Conservation (phyloP, 306 rosid genomes). For the Corylus americana region DNA sequence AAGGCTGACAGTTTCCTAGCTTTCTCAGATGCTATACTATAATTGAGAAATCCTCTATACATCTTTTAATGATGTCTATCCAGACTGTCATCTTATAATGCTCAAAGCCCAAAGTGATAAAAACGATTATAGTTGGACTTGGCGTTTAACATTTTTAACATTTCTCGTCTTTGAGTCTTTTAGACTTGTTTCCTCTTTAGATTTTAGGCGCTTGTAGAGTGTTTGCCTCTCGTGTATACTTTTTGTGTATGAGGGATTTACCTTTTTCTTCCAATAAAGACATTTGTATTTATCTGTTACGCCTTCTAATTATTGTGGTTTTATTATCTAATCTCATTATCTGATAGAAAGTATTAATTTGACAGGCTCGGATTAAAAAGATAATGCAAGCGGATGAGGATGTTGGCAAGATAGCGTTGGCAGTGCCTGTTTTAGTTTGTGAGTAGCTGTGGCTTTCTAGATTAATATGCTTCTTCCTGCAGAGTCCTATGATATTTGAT, state of each 20-base stretch:
- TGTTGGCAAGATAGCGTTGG: constrained; percentile 91
- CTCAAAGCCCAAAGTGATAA: constrained; percentile 8
- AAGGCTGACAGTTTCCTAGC: not conserved
- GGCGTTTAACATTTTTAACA: not conserved
- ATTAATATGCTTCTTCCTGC: constrained; percentile 1
- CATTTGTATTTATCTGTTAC: not conserved
- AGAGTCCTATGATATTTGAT: constrained; percentile 1
- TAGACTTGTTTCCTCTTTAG: no score
- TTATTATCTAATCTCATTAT: constrained; percentile 14
- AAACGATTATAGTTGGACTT: constrained; percentile 1
- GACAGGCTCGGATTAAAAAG: constrained; percentile 90
- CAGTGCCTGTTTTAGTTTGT: constrained; percentile 99
- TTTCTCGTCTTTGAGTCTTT: no score
- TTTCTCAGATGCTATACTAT: not conserved
- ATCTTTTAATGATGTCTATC: not conserved
- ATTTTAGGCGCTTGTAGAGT: no score
- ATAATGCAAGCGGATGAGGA: constrained; percentile 99
- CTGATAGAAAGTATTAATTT: constrained; percentile 29
- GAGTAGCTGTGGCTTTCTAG: constrained; percentile 40
- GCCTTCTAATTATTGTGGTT: constrained; percentile 16
- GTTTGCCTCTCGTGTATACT: no score
- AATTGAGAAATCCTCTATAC: not conserved
- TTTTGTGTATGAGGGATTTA: no score
- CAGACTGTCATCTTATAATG: not conserved
- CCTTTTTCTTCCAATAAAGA: no score